These are phyloP conservation scores for Hypoxylon trugodes DNA, from an alignment of 495 filamentous ascomycete genomes.

Conservation along the genomic window DNA sequence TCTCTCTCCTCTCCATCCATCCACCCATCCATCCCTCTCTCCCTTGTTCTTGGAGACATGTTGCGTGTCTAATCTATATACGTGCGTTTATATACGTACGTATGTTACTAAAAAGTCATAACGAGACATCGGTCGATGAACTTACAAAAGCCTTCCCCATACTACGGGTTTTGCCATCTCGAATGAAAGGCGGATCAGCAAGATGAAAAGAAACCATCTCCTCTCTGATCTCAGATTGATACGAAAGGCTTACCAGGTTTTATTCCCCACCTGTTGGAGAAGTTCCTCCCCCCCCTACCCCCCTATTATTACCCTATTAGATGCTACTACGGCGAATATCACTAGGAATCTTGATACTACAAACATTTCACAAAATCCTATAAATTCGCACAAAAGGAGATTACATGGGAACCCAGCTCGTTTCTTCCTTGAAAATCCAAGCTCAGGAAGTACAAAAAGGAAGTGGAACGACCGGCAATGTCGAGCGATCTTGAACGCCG, in stretches of 20 bases:
- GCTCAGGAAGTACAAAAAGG: conserved; percentile 12
- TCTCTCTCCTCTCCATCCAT: not conserved
- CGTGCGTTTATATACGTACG: conserved; percentile 1
- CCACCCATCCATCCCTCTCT: too few species aligned
- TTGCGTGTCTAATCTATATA: too few species aligned
- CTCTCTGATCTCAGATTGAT: conserved; percentile 2
- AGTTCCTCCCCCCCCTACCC: not conserved
- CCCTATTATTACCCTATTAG: not conserved
- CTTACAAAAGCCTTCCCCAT: conserved; percentile 8
- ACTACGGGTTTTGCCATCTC: conserved; percentile 9
- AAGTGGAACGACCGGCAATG: conserved; percentile 27
- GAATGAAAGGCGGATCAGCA: conserved; percentile 16
- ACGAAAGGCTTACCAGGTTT: not conserved
- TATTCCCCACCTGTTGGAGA: not conserved
- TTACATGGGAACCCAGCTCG: not conserved
- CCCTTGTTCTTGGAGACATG: too few species aligned
- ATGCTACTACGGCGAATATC: conserved; percentile 1
- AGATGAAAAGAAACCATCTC: not conserved
- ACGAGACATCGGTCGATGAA: conserved; percentile 30
- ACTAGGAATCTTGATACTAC: not conserved
- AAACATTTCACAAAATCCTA: conserved; percentile 8
- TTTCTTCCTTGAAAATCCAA: conserved; percentile 2
- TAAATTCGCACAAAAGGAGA: conserved; percentile 11
- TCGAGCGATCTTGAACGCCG: conserved; percentile 30
- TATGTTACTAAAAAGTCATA: conserved; percentile 10